These are phyloP conservation scores for Amanita inopinata DNA, from an alignment of 768 basidiomycete genomes.

Conservation along the genomic window DNA sequence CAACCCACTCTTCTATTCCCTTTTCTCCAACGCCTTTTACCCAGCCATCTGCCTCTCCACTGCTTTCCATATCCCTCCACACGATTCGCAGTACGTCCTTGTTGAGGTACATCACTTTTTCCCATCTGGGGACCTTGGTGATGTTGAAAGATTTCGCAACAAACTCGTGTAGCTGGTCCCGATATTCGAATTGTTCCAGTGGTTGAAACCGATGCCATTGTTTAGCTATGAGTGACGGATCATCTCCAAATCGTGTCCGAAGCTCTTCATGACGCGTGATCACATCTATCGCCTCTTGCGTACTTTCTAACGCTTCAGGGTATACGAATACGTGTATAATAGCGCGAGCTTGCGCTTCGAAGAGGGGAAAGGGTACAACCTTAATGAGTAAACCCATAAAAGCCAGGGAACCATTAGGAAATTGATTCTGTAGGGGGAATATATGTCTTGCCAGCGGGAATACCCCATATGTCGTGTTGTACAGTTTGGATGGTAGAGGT, in stretches of 20 bases:
- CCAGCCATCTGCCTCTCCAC: slow-evolving; percentile 51
- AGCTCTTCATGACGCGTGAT: slow-evolving; percentile 39
- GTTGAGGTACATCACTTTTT: slow-evolving; percentile 40
- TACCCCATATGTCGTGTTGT: slow-evolving; percentile 57
- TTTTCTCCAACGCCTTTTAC: slow-evolving; percentile 52
- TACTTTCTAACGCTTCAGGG: slow-evolving; percentile 37
- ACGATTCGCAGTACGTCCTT: slow-evolving; percentile 38
- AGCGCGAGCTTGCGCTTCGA: slow-evolving; percentile 70
- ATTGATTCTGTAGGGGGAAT: slow-evolving; percentile 46
- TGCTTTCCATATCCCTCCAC: slow-evolving; percentile 50
- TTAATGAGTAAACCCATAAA: slow-evolving; percentile 54
- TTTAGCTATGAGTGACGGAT: slow-evolving; percentile 34
- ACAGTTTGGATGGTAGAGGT: slow-evolving; percentile 38
- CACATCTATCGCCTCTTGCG: slow-evolving; percentile 38
- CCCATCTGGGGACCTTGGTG: slow-evolving; percentile 36
- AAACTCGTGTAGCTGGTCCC: slow-evolving; percentile 47
- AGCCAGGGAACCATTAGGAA: slow-evolving; percentile 42
- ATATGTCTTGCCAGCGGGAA: slow-evolving; percentile 66
- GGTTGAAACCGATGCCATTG: slow-evolving; percentile 45
- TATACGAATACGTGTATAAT: slow-evolving; percentile 45
- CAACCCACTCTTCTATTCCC: slow-evolving; percentile 53
- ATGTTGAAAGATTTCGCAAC: slow-evolving; percentile 22
- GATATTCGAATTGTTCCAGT: slow-evolving; percentile 58
- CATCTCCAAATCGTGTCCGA: slow-evolving; percentile 16
- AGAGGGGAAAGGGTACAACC: slow-evolving; percentile 66